Conservation (phyloP, 495 filamentous ascomycete genomes). For the Neurospora sp. region DNA sequence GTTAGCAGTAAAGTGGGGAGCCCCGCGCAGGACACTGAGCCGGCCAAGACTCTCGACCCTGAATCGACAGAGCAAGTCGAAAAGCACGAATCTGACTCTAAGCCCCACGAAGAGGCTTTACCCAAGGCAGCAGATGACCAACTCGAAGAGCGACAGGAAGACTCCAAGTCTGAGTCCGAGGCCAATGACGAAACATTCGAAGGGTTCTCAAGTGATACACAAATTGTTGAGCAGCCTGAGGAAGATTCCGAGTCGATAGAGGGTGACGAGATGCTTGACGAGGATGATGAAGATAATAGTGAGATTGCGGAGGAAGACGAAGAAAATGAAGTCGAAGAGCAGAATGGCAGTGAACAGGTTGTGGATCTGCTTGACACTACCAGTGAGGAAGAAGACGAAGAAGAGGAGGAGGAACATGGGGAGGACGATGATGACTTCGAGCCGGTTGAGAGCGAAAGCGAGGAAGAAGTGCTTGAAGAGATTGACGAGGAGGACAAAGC, state of each 20-base stretch:
- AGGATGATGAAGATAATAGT: background rate
- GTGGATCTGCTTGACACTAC: constrained; percentile 4
- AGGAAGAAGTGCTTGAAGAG: background rate
- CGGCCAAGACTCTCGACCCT: background rate
- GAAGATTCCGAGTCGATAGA: background rate
- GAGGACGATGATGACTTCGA: background rate
- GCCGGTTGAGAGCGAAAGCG: background rate
- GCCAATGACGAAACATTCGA: background rate
- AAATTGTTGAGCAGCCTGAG: background rate
- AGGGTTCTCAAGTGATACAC: background rate
- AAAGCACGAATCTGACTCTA: background rate
- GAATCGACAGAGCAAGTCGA: background rate
- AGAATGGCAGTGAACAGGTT: constrained; percentile 11
- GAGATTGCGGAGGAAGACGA: background rate
- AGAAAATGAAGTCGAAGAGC: constrained; percentile 19
- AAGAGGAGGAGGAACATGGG: constrained; percentile 8
- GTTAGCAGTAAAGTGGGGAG: background rate
- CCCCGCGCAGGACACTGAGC: background rate
- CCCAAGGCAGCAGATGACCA: background rate
- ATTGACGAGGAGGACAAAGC: background rate
- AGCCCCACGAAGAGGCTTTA: background rate
- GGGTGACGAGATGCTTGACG: background rate
- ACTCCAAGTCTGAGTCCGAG: background rate
- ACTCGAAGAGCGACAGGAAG: background rate
- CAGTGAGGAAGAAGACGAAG: constrained; percentile 14